Evolutionary conservation across 768 basidiomycete species (phyloP).

Genomic region (Kwoniella sp.): DNA sequence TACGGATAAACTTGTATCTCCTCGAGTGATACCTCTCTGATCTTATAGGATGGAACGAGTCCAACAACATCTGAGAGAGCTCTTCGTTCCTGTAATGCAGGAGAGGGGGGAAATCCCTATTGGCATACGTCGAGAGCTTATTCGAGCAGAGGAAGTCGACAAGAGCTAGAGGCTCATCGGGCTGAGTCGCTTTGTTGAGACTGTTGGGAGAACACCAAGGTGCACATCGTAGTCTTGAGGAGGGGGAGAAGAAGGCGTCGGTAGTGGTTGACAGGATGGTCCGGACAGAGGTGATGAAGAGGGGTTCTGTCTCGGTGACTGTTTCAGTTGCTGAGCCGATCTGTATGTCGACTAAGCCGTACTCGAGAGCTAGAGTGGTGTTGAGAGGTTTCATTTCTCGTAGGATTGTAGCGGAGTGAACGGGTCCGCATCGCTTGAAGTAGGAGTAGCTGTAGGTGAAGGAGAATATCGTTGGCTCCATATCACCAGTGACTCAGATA

Average conservation of each 20-base stretch:
- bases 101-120: conserved; percentile 31
- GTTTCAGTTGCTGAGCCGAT: conserved; percentile 27
- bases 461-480: too few species aligned
- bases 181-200: neutral
- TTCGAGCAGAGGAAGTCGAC: conserved; percentile 23
- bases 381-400: conserved; percentile 42
- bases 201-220: conserved; percentile 29
- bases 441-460: conserved; percentile 37
- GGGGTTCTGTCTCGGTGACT: conserved; percentile 20
- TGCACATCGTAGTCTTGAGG: conserved; percentile 22
- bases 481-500: too few species aligned
- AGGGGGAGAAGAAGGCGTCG: conserved; percentile 12
- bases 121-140: conserved; percentile 17
- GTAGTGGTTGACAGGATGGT: conserved; percentile 14
- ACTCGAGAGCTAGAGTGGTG: conserved; percentile 19
- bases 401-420: conserved; percentile 28
- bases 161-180: neutral
- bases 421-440: conserved; percentile 30
- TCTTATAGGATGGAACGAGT: conserved; percentile 46
- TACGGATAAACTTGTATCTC: conserved; percentile 46
- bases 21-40: conserved; percentile 48
- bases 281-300: conserved; percentile 17
- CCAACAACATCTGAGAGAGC: conserved; percentile 49
- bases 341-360: conserved; percentile 41
- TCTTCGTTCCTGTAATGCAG: conserved; percentile 43